Evolutionary conservation across 768 basidiomycete genomes (phyloP), one percentile per base, ranked within the genome.

Genomic region (Hygrophorus pudorinus): DNA sequence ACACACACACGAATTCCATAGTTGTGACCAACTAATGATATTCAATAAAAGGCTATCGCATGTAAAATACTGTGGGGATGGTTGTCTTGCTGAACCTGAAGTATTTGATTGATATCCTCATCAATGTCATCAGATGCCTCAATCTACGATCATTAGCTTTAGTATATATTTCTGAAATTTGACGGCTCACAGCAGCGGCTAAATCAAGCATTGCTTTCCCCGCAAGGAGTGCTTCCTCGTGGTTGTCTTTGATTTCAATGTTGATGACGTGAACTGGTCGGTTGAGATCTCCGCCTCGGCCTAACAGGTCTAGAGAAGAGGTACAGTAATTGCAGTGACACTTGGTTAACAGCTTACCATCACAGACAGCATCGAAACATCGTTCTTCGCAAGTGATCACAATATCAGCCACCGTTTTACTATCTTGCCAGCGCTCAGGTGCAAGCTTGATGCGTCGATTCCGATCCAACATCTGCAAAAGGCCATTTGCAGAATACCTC

Each of bases 201-300:
- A n/a, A n/a, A n/a, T n/a, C n/a, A n/a, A n/a, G n/a, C n/a, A n/a
- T n/a, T n/a, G n/a, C n/a, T n/a, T n/a, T n/a, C n/a, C n/a, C n/a
- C n/a, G n/a, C n/a, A n/a, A n/a, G n/a, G n/a, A n/a, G n/a, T n/a
- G 96, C 96, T 63, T 99, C 96, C 71, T 98, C 96, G 54, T 97
- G 93, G 57, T 96, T 98, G 64, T 99, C 96, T 67, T 88, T 96
- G 64, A 98, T 98, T 59, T 99, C 96, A 48, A 98, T 78, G 63
- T 99, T 99, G 56, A 99, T 88, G 34, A 99, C 62, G 62, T 99
- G 96, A 13, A 98, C 91, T 1, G 93, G 86, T 48, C 82, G 82
- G 66, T 91, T 97, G 57, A 80, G 82, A 46, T 98, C 93, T 3
- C 96, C 89, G 21, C 91, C 92, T 52, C 89, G 76, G 27, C 72